Percentiles rank a stretch among this genome's conserved stretches.
phyloP scores from a whole-genome alignment of 257 asterid genomes.

The Solanum pennellii region DNA sequence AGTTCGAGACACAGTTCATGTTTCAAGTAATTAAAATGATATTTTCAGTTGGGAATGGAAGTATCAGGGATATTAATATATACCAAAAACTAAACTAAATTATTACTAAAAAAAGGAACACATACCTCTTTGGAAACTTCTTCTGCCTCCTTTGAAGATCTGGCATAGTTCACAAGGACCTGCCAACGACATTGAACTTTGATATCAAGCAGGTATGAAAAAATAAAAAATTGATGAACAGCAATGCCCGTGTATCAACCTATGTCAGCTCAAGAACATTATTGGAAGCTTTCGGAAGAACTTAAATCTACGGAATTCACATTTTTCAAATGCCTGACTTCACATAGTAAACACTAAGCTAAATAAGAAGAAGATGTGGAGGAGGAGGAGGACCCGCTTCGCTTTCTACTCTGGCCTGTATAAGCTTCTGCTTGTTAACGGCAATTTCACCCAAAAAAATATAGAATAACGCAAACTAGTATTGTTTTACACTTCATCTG shows the following conservation, averaged over 20 bases:
- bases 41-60: not conserved
- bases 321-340: not conserved
- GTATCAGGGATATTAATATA: not conserved
- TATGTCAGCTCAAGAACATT: not conserved
- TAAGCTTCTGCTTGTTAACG: not conserved
- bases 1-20: not conserved
- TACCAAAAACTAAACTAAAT: not conserved
- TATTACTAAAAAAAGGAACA: not conserved
- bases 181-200: constrained; percentile 6
- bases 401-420: not conserved
- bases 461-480: not conserved
- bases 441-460: not conserved
- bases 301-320: not conserved
- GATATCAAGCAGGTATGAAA: not conserved
- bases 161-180: constrained; percentile 96
- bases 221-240: not conserved
- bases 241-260: not conserved
- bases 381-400: not conserved
- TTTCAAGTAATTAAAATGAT: not conserved
- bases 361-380: not conserved
- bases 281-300: not conserved
- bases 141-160: constrained; percentile 96
- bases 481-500: not conserved
- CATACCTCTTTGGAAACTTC: constrained; percentile 63
- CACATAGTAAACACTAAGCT: not conserved